Evolutionary conservation across 2,329 filamentous ascomycete species (phyloP).

Genomic region (Cordyceps tenuipes): DNA sequence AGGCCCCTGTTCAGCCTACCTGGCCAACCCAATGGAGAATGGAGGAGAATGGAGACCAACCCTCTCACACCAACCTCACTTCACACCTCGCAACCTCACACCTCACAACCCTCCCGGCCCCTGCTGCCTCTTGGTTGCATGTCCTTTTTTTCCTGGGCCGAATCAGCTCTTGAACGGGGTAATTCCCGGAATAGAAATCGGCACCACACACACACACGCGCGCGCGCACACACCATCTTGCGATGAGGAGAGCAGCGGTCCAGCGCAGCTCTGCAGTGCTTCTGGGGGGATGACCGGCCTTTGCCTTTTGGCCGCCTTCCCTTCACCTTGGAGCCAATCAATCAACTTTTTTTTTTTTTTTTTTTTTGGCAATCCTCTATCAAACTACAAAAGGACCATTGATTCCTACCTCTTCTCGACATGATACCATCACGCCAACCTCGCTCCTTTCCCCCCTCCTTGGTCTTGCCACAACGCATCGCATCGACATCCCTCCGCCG

Average conservation of each 20-base stretch:
- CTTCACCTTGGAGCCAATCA: not conserved
- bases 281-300: too few relatives aligned
- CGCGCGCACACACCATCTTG: conserved; percentile 5
- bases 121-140: not conserved
- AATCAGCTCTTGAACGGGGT: not conserved
- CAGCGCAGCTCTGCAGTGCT: too few relatives aligned
- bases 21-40: conserved; percentile 1
- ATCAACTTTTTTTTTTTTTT: not conserved
- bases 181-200: not conserved
- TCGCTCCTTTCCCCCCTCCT: not conserved
- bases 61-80: not conserved
- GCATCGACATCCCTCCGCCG: not conserved
- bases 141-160: not conserved
- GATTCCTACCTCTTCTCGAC: conserved; percentile 1
- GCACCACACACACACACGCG: not conserved
- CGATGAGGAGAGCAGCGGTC: not conserved
- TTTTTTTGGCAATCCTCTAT: not conserved
- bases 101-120: not conserved
- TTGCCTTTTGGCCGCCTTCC: conserved; percentile 1
- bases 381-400: conserved; percentile 8
- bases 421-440: not conserved
- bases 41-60: too few relatives aligned
- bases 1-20: not conserved
- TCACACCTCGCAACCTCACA: not conserved
- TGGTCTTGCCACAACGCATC: not conserved